These are phyloP conservation scores for Cotoneaster glaucophyllus DNA, from an alignment of 306 rosid species.

Conservation along the genomic window DNA sequence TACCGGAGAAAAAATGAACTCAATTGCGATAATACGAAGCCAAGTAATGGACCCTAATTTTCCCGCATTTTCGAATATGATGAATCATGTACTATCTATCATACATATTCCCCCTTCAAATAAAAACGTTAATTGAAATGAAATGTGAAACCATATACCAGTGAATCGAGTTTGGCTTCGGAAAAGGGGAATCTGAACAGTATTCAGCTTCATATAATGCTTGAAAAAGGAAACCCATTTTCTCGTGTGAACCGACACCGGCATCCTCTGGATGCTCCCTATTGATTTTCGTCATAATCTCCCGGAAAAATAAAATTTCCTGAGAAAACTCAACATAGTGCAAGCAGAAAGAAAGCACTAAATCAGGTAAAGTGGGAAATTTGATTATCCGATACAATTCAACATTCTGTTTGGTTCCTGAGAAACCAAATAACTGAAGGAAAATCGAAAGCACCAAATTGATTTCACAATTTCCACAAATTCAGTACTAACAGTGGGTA, in stretches of 20 bases:
- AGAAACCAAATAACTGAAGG: background rate
- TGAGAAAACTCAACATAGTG: background rate
- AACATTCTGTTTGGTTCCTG: background rate
- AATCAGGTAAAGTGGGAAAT: background rate
- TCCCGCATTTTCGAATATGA: background rate
- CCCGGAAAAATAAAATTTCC: background rate
- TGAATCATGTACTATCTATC: background rate
- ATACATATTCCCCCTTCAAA: background rate
- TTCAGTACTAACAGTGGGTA: background rate
- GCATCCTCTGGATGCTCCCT: constrained; percentile 14
- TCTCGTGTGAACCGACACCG: constrained; percentile 14
- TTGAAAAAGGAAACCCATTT: background rate
- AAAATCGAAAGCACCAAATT: background rate
- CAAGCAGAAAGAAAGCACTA: background rate
- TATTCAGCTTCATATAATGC: background rate
- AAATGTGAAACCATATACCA: constrained; percentile 22
- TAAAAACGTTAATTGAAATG: background rate
- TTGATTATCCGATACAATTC: background rate
- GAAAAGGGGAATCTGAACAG: constrained; percentile 13
- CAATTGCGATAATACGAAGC: background rate
- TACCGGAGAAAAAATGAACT: background rate
- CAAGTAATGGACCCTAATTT: background rate
- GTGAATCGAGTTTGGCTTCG: constrained; percentile 5
- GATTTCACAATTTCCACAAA: background rate
- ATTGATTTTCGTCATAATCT: constrained; percentile 18